These are phyloP conservation scores for Candida maesae DNA, from an alignment of 805 yeast species.

Conservation along the genomic window DNA sequence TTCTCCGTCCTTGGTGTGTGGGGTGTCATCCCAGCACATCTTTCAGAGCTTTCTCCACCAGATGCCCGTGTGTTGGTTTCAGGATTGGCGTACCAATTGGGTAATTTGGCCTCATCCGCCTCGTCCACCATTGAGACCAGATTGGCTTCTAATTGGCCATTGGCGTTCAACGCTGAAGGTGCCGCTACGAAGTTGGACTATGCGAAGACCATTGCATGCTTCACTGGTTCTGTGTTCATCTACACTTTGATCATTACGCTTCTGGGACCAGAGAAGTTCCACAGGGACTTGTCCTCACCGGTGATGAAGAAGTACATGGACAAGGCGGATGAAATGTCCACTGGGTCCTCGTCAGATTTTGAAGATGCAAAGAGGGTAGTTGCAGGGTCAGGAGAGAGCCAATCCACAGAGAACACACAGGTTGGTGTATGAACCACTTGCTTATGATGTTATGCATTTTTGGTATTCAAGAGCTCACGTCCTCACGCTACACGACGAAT, in stretches of 20 bases:
- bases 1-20: conserved; percentile 68
- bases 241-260: conserved; percentile 44
- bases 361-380: background rate
- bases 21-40: conserved; percentile 67
- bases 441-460: too few relatives aligned
- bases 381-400: background rate
- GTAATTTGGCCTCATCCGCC: conserved; percentile 70
- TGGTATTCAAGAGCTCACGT: too few relatives aligned
- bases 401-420: background rate
- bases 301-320: conserved; percentile 29
- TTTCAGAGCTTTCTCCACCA: conserved; percentile 64
- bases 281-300: conserved; percentile 32
- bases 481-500: too few relatives aligned
- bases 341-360: background rate
- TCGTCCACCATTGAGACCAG: conserved; percentile 67
- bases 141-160: conserved; percentile 57
- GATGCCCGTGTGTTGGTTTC: conserved; percentile 58
- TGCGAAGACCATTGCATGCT: conserved; percentile 66
- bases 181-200: conserved; percentile 39
- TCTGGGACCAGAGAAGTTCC: conserved; percentile 56
- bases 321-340: conserved; percentile 14
- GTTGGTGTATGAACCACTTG: too few relatives aligned
- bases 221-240: conserved; percentile 63
- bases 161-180: conserved; percentile 33
- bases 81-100: conserved; percentile 66